Evolutionary conservation across 768 basidiomycete genomes (phyloP).

Genomic region (Arthromyces matolae): DNA sequence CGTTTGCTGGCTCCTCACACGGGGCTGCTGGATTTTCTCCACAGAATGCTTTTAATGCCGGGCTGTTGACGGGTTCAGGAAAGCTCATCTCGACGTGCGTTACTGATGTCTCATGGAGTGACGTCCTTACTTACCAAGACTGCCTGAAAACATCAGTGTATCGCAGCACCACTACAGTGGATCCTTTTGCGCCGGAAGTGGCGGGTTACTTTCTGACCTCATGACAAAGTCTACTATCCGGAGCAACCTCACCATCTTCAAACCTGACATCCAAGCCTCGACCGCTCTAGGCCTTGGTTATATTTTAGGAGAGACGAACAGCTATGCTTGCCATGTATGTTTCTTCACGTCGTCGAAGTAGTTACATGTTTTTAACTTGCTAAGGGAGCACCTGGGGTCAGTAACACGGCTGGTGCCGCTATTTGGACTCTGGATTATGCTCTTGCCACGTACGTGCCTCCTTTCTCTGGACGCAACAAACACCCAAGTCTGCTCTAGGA

Average conservation of each 20-base stretch:
- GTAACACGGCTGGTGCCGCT: slow-evolving; percentile 54
- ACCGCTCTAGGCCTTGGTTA: slow-evolving; percentile 46
- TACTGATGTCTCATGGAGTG: no score
- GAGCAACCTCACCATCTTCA: slow-evolving; percentile 50
- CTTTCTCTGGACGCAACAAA: no score
- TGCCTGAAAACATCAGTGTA: slow-evolving; percentile 38
- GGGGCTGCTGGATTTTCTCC: slow-evolving; percentile 52
- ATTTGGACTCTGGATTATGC: slow-evolving; percentile 59
- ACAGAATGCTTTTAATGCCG: slow-evolving; percentile 50
- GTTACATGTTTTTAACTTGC: neutral
- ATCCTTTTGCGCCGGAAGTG: slow-evolving; percentile 54
- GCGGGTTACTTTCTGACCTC: slow-evolving; percentile 53
- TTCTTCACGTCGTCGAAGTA: neutral
- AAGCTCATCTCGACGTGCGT: slow-evolving; percentile 53
- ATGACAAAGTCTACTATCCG: slow-evolving; percentile 61
- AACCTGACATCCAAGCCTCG: slow-evolving; percentile 51
- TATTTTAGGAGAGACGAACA: slow-evolving; percentile 62
- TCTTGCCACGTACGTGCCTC: slow-evolving; percentile 35
- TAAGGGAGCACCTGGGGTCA: slow-evolving; percentile 40
- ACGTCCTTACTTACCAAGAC: no score
- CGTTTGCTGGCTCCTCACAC: slow-evolving; percentile 50
- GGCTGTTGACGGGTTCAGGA: slow-evolving; percentile 46
- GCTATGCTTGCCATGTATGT: slow-evolving; percentile 42
- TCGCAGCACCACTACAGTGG: slow-evolving; percentile 61
- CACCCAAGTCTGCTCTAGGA: slow-evolving; percentile 1